phyloP scores from a whole-genome alignment of 805 yeast genomes.

The Saitoella complicata region DNA sequence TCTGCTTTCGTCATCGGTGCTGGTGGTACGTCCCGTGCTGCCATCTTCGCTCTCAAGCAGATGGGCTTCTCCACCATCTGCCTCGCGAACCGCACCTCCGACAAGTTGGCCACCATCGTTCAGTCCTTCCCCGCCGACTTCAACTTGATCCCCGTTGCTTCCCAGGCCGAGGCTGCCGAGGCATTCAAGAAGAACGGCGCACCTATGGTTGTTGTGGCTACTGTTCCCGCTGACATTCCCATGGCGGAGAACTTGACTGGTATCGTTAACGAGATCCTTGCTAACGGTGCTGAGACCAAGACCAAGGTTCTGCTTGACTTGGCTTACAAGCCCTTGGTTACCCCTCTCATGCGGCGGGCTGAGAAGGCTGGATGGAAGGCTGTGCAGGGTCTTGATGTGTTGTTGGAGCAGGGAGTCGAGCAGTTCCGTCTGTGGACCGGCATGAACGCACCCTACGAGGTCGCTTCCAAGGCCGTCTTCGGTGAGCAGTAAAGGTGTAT shows the following conservation, averaged over 20 bases:
- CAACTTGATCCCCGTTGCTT: conserved; percentile 5
- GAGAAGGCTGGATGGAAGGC: conserved; percentile 54
- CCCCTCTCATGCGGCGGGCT: conserved; percentile 77
- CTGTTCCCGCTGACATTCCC: background rate
- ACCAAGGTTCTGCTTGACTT: conserved; percentile 52
- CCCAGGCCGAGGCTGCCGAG: conserved; percentile 2
- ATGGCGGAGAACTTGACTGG: background rate
- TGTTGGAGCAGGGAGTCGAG: conserved; percentile 81
- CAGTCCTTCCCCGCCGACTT: conserved; percentile 35
- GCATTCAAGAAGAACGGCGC: background rate
- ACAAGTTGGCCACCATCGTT: conserved; percentile 45
- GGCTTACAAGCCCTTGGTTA: conserved; percentile 77
- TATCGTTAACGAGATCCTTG: conserved; percentile 1
- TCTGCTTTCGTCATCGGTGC: conserved; percentile 95
- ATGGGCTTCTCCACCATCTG: conserved; percentile 67
- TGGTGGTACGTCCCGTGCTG: conserved; percentile 96
- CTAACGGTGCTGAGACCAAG: background rate
- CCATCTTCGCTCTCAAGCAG: conserved; percentile 64
- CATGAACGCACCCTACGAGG: conserved; percentile 17
- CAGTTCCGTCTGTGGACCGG: conserved; percentile 65
- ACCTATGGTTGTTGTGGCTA: background rate
- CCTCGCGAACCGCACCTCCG: conserved; percentile 62
- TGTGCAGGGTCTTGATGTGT: conserved; percentile 83
- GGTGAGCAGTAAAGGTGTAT: too few relatives aligned
- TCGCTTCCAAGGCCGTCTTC: background rate